Evolutionary conservation across 306 rosid species (phyloP), one percentile per base, ranked within the genome.

Genomic region (Lablab purpureus): DNA sequence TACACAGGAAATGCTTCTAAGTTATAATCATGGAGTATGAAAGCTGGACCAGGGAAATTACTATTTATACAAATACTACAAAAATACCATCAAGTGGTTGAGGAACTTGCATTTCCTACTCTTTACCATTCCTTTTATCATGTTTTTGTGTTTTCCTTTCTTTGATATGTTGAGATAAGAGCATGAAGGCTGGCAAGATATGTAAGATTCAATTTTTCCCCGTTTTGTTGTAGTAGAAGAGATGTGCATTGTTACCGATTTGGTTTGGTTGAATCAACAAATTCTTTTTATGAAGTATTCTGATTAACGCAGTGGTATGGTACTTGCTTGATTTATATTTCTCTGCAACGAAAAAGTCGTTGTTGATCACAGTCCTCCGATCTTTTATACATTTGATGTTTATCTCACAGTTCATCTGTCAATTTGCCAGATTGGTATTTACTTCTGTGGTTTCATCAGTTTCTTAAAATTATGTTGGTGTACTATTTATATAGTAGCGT

Each of bases 1-100:
- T 94, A 51, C 98, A 94, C 97, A 88, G 97, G 95, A 94, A 94
- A 88, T 94, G 98, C 93, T 94, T 94, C 89, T 94, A 85, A 88
- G 77, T 92, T 94, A 75, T 85, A 83, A 85, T 73, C 75, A 59
- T 41, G 75, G 73, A 78, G 87, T 77, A 71, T 65, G 82, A 80
- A 85, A 71, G 83, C 76, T 36, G 90, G 87, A 78, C 62, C 82
- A 80, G 71, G 76, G 83, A 88, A 85, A 79, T 85, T 82, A 74
- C 79, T 69, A 74, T 66, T 55, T 85, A 88, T 82, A 82, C 84
- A 23, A 62, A 30, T 80, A 88, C 78, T 81, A 83, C 85, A 83
- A 74, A 84, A 79, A 81, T 85, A 89, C 87, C 73, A 72, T 87
- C 79, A 85, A 88, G 87, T 80, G 93, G 90, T 87, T 82, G 89